Evolutionary conservation across 1,284 basidiomycete genomes (phyloP).

Genomic region (Malassezia vespertilionis): DNA sequence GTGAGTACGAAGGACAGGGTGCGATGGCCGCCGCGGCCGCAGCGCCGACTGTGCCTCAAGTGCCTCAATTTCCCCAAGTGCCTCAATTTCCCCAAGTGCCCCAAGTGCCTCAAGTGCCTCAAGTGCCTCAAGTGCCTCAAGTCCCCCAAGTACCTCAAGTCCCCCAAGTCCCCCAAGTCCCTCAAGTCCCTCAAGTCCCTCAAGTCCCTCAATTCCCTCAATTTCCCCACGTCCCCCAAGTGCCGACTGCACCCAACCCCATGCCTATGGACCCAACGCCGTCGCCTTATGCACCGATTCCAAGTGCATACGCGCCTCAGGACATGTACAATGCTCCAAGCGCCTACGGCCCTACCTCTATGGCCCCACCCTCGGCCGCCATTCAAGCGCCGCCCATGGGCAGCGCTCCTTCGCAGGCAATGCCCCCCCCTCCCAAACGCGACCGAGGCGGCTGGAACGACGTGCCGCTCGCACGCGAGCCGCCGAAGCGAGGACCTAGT

Average conservation of each 20-base stretch:
- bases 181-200: slow-evolving; percentile 18
- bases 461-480: slow-evolving; percentile 52
- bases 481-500: slow-evolving; percentile 42
- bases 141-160: slow-evolving; percentile 13
- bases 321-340: too few relatives aligned
- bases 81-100: slow-evolving; percentile 1
- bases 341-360: too few relatives aligned
- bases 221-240: slow-evolving; percentile 20
- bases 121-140: slow-evolving; percentile 19
- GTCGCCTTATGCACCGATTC: slow-evolving; percentile 17
- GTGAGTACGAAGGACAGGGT: slow-evolving; percentile 10
- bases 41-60: slow-evolving; percentile 17
- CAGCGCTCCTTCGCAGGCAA: slow-evolving; percentile 40
- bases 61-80: slow-evolving; percentile 16
- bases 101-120: not conserved
- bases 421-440: slow-evolving; percentile 52
- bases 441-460: slow-evolving; percentile 84
- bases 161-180: slow-evolving; percentile 6
- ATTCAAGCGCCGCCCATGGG: slow-evolving; percentile 37
- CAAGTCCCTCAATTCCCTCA: slow-evolving; percentile 18
- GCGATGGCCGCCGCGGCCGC: slow-evolving; percentile 9
- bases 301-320: slow-evolving; percentile 34
- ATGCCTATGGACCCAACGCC: slow-evolving; percentile 52
- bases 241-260: slow-evolving; percentile 46
- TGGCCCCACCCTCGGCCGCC: slow-evolving; percentile 30